These are phyloP conservation scores for Magnolia sinica DNA, from an alignment of 164 flowering plant species.

Conservation along the genomic window DNA sequence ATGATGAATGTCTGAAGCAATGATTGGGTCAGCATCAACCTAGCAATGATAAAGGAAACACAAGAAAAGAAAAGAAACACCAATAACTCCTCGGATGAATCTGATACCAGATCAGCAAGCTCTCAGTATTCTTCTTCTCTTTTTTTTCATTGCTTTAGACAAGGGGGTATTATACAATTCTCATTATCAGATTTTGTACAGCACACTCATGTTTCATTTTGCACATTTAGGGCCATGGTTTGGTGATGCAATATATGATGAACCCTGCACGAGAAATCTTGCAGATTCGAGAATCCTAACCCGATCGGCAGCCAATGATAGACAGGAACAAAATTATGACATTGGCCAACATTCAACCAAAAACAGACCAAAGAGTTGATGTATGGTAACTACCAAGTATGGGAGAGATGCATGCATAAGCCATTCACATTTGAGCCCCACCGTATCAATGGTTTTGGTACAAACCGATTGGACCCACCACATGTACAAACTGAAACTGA, in stretches of 20 bases:
- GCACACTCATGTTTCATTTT: not conserved
- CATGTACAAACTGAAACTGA: not conserved
- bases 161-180: too few relatives aligned
- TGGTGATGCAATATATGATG: not conserved
- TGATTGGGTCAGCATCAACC: too few relatives aligned
- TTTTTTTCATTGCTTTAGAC: too few relatives aligned
- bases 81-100: too few relatives aligned
- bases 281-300: too few relatives aligned
- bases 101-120: too few relatives aligned
- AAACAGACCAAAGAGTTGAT: not conserved
- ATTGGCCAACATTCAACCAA: not conserved
- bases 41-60: too few relatives aligned
- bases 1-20: too few relatives aligned
- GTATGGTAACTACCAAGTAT: not conserved
- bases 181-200: not conserved
- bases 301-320: not conserved
- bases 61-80: too few relatives aligned
- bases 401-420: not conserved
- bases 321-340: not conserved
- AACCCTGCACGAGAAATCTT: not conserved
- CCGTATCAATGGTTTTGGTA: too few relatives aligned
- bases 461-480: not conserved
- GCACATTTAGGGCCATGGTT: not conserved
- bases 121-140: too few relatives aligned
- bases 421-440: too few relatives aligned